Conservation (phyloP, 1,284 basidiomycete genomes). For the Taiwanofungus camphoratus region DNA sequence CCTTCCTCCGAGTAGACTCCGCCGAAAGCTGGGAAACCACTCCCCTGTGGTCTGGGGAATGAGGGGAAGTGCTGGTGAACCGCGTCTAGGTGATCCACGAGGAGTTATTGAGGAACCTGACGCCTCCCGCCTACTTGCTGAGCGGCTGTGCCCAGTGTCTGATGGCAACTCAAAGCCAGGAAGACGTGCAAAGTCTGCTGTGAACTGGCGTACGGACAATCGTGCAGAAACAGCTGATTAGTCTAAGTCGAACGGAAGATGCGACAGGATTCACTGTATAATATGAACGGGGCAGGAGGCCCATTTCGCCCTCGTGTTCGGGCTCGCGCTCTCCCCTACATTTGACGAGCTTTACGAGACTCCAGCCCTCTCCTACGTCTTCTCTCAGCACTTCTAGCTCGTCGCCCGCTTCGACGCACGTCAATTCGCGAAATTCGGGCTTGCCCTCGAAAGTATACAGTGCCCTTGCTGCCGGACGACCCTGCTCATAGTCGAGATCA, state of each 20-base stretch:
- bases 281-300: slow-evolving; percentile 64
- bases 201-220: slow-evolving; percentile 39
- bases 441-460: slow-evolving; percentile 72
- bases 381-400: slow-evolving; percentile 60
- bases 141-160: slow-evolving; percentile 18
- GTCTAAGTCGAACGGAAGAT: neutral
- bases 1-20: slow-evolving; percentile 69
- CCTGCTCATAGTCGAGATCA: slow-evolving; percentile 31
- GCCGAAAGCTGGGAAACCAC: slow-evolving; percentile 67
- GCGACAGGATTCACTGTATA: slow-evolving; percentile 52
- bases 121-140: slow-evolving; percentile 31
- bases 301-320: slow-evolving; percentile 49
- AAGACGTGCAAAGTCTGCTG: slow-evolving; percentile 50
- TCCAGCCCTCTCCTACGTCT: slow-evolving; percentile 70
- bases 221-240: neutral
- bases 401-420: slow-evolving; percentile 54
- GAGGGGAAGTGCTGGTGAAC: slow-evolving; percentile 38
- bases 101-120: slow-evolving; percentile 49
- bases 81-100: slow-evolving; percentile 38
- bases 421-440: slow-evolving; percentile 63
- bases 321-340: slow-evolving; percentile 9
- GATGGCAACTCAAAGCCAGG: slow-evolving; percentile 37
- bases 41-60: slow-evolving; percentile 73
- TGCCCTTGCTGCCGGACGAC: slow-evolving; percentile 53
- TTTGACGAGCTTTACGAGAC: slow-evolving; percentile 42